Evolutionary conservation across 2,329 filamentous ascomycete genomes (phyloP), one percentile per base, ranked within the genome.

Genomic region (Shiraia sp.): DNA sequence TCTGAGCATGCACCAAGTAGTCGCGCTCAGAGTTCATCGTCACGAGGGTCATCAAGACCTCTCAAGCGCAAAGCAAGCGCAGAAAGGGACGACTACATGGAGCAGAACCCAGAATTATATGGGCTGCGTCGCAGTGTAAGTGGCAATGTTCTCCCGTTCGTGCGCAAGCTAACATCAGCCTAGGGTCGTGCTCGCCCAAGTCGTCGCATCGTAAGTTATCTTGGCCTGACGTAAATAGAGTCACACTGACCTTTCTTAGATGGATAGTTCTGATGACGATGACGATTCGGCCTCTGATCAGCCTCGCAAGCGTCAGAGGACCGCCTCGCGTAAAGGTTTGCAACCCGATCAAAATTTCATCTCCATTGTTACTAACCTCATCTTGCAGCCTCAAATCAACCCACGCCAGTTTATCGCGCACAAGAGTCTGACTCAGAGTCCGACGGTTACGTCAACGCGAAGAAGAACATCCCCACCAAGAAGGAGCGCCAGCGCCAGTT

Each of bases 31-130:
- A 64, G 79, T 60, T 88, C 85, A 53, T 82, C 82, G 63, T 93
- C 90, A 32, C 80, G 83, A 59, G 85, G 85, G 59, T 88, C 86
- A 30, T 79, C 79, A 50, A 79, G 83, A 63, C 80, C 47, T 14
- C 49, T 43, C 35, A 96, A 96, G 77, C 86, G 90, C 53, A 83
- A 78, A 59, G 66, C 68, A 69, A 78, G 64, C 66, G 71, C 81
- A 26, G 83, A 86, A 36, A 88, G 93, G 59, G 88, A 93, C 58
- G 86, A 93, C 45, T 91, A 85, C 64, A 96, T 97, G 59, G 81
- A 86, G 60, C 87, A 89, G 63, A 95, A 99, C 62, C 93, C 93
- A 31, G 90, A 96, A 72, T 78, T 99, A 7, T 99, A 97, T 75
- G 93, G 93, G 33, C 78, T 99, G 55, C 84, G 93, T 58, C 83